Conservation (phyloP, 1,284 basidiomycete genomes). For the Marasmius oreades region DNA sequence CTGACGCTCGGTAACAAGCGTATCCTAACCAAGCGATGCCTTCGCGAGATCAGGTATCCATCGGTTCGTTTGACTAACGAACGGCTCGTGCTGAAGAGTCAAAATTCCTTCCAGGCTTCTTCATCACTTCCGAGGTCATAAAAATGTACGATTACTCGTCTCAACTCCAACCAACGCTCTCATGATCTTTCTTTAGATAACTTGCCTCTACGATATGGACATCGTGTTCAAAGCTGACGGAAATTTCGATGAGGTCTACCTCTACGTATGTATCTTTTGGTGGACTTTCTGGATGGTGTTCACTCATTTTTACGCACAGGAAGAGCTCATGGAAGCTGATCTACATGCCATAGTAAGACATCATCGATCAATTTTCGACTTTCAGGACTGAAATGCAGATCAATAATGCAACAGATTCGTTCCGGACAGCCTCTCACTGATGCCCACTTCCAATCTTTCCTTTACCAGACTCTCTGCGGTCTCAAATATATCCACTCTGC, state of each 20-base stretch:
- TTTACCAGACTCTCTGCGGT: constrained; percentile 98
- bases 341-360: constrained; percentile 90
- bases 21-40: constrained; percentile 92
- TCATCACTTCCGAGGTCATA: constrained; percentile 96
- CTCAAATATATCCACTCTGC: constrained; percentile 99
- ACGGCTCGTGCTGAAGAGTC: constrained; percentile 14
- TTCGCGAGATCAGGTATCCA: constrained; percentile 86
- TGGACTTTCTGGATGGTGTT: background rate
- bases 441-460: constrained; percentile 97
- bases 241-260: constrained; percentile 94
- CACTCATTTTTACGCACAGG: constrained; percentile 40
- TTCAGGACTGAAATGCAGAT: constrained; percentile 5
- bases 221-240: constrained; percentile 87
- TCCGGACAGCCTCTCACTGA: constrained; percentile 97
- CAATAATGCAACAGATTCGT: constrained; percentile 65
- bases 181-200: constrained; percentile 53
- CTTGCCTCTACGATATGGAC: constrained; percentile 95
- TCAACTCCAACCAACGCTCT: constrained; percentile 6
- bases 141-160: constrained; percentile 63
- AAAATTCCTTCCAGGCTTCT: constrained; percentile 53
- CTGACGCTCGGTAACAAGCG: constrained; percentile 44
- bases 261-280: constrained; percentile 62
- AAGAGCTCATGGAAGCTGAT: constrained; percentile 99
- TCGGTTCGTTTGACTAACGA: constrained; percentile 4
- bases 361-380: background rate